Evolutionary conservation across 2,329 filamentous ascomycete genomes (phyloP), one percentile per base, ranked within the genome.

Genomic region (Basipetospora sp.): DNA sequence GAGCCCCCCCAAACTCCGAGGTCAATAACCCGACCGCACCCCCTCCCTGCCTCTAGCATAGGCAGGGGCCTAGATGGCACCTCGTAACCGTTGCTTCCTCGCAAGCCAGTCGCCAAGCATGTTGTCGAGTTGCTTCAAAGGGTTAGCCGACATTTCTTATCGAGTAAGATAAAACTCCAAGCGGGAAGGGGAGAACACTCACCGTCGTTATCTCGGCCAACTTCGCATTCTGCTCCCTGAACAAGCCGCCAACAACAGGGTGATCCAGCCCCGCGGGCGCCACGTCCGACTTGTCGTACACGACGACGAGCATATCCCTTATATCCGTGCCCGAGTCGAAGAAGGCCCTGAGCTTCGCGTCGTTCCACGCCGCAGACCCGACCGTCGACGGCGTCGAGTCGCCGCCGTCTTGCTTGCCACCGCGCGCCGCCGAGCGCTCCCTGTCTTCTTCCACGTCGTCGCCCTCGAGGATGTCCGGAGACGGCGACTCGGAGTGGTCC

Each of bases 231-330:
- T 94, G 84, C 52, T 93, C 83, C 35, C 76, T 77, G 62, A 92
- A 96, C 39, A 96, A 62, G 16, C 76, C 73, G 11, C 75, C 74
- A 36, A 81, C 84, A 31, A 93, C 68, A 0, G 88, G 88, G 55
- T 96, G 87, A 41, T 94, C 84, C n/a, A 73, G 70, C 1, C 80
- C 74, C 6, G 80, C 82, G 14, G 85, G 81, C 30, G 76, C 71
- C 13, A 92, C 77, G 42, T 87, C 82, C 11, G 77, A 81, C 55
- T 87, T 94, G 58, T 96, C 87, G 53, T 94, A 87, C 19, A 98
- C 85, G 43, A 98, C 81, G 27, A 87, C 71, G 36, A 96, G 69
- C 53, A 96, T 71, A 53, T 98, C 88, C 36, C 84, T 75, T 47
- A 98, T 85, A 44, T 94, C 85, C 43, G 84, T 77, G 4, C 42